phyloP scores from a whole-genome alignment of 257 asterid genomes.

The Nicotiana benthamiana region DNA sequence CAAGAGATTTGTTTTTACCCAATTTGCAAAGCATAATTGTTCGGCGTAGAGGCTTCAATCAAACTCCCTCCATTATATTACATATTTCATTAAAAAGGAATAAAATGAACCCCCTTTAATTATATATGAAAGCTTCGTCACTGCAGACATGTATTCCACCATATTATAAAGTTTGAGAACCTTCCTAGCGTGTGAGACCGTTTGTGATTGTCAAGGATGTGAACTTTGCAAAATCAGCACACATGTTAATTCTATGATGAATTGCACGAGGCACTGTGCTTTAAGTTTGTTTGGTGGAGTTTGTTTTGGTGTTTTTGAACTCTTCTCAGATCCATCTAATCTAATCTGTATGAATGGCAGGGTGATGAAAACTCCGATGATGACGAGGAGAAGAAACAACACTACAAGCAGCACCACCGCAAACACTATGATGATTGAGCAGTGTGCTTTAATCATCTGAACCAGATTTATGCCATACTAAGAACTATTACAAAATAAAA shows the following conservation, averaged over 20 bases:
- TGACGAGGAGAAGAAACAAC: conserved; percentile 22
- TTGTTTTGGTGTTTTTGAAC: neutral
- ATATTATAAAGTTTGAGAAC: neutral
- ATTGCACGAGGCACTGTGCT: neutral
- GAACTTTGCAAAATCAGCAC: neutral
- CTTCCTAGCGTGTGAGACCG: neutral
- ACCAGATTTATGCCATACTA: neutral
- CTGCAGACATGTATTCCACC: neutral
- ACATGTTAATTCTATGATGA: neutral
- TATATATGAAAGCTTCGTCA: too few relatives aligned
- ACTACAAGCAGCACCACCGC: conserved; percentile 27
- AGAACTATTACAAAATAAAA: conserved; percentile 11
- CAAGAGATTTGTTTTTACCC: too few relatives aligned
- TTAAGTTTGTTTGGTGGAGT: neutral
- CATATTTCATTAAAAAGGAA: too few relatives aligned
- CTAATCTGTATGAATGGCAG: conserved; percentile 13
- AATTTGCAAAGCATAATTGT: too few relatives aligned
- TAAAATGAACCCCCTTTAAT: too few relatives aligned
- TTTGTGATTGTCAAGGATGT: neutral
- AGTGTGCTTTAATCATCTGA: neutral
- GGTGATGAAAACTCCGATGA: conserved; percentile 27
- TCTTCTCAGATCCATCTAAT: neutral
- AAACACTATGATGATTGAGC: conserved; percentile 37
- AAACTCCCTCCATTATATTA: too few relatives aligned
- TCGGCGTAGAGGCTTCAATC: too few relatives aligned